A percentile compares a stretch with the other conserved stretches of the same genome.
Evolutionary conservation across 2,329 filamentous ascomycete genomes (phyloP).

Genomic region (Penicillium sp.): DNA sequence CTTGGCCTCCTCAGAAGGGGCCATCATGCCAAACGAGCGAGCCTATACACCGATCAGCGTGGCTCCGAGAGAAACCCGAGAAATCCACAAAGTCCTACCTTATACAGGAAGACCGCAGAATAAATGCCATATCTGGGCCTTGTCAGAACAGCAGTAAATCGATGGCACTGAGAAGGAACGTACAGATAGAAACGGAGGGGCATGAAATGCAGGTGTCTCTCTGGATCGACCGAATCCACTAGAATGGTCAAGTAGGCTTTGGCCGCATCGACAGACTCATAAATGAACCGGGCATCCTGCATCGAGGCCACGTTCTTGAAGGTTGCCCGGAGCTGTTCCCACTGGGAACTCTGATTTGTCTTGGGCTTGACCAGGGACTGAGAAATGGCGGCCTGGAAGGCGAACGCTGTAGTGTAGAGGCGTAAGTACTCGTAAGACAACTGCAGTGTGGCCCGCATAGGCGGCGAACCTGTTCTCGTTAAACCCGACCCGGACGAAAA

Average conservation of each 20-base stretch:
- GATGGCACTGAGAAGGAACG: slow-evolving; percentile 22
- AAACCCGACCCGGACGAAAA: slow-evolving; percentile 7
- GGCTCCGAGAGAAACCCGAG: neutral
- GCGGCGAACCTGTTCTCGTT: slow-evolving; percentile 53
- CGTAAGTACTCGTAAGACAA: slow-evolving; percentile 71
- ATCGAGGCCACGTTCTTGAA: slow-evolving; percentile 58
- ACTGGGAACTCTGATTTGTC: slow-evolving; percentile 34
- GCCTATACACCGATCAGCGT: slow-evolving; percentile 37
- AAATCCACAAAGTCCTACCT: slow-evolving; percentile 40
- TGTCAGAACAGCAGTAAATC: slow-evolving; percentile 11
- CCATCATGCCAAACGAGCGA: slow-evolving; percentile 59
- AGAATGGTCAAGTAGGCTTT: slow-evolving; percentile 60
- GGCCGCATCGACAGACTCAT: slow-evolving; percentile 63
- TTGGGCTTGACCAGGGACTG: slow-evolving; percentile 47
- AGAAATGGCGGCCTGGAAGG: slow-evolving; percentile 67
- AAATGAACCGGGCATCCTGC: slow-evolving; percentile 64
- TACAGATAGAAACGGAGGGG: slow-evolving; percentile 63
- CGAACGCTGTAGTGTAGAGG: slow-evolving; percentile 72
- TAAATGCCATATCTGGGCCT: slow-evolving; percentile 52
- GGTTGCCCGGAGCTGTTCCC: slow-evolving; percentile 43
- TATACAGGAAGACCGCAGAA: slow-evolving; percentile 64
- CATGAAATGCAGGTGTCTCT: slow-evolving; percentile 61
- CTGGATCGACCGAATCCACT: slow-evolving; percentile 59
- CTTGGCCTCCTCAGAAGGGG: slow-evolving; percentile 53
- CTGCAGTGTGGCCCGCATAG: slow-evolving; percentile 64